phyloP scores from a whole-genome alignment of 2,329 filamentous ascomycete genomes.

The Pyricularia grisea region DNA sequence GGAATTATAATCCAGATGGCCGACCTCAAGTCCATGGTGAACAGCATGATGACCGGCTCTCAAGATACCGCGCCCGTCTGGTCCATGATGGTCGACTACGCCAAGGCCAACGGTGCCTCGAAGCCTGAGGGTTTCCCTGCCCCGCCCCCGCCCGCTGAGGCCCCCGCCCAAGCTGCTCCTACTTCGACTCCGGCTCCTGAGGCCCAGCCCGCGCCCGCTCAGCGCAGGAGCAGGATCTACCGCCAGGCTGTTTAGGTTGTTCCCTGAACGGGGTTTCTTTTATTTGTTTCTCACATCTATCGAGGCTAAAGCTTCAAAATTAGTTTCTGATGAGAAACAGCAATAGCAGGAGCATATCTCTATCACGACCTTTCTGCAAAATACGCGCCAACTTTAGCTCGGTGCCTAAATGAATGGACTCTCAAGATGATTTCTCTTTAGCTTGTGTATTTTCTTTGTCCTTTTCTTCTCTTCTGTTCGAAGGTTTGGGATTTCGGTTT shows the following conservation, averaged over 20 bases:
- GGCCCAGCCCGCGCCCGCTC: neutral
- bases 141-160: neutral
- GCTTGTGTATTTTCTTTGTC: neutral
- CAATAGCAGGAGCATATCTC: neutral
- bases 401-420: neutral
- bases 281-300: neutral
- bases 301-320: neutral
- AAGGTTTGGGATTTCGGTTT: neutral
- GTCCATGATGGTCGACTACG: constrained; percentile 4
- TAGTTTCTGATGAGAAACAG: neutral
- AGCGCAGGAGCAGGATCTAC: neutral
- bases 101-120: neutral
- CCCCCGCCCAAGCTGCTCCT: neutral
- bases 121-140: constrained; percentile 1
- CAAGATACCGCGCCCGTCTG: neutral
- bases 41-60: neutral
- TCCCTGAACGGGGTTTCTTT: neutral
- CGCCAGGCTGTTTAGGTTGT: neutral
- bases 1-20: neutral
- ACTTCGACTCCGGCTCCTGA: neutral
- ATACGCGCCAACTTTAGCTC: neutral
- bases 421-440: neutral
- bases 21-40: constrained; percentile 1
- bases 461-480: neutral
- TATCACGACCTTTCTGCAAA: neutral